phyloP scores from a whole-genome alignment of 768 basidiomycete genomes.

The Pulveroboletus sp. region DNA sequence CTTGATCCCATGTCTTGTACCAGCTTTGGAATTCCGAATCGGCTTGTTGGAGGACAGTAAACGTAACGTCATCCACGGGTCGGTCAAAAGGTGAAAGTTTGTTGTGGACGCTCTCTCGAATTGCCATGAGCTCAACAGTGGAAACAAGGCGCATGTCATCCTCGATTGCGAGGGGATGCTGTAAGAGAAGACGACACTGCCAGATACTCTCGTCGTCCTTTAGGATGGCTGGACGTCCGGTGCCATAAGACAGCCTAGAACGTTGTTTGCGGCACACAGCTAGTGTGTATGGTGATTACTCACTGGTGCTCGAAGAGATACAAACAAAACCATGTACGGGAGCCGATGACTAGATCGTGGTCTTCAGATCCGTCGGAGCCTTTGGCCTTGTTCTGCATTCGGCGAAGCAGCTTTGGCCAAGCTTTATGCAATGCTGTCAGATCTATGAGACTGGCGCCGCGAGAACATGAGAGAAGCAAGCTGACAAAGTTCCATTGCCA shows the following conservation, averaged over 20 bases:
- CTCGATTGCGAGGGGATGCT: constrained; percentile 84
- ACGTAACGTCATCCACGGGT: constrained; percentile 69
- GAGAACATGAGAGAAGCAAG: constrained; percentile 8
- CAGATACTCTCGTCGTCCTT: constrained; percentile 90
- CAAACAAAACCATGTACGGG: constrained; percentile 89
- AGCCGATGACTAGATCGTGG: constrained; percentile 71
- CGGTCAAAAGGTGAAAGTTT: constrained; percentile 74
- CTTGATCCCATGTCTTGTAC: constrained; percentile 77
- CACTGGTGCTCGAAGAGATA: constrained; percentile 95
- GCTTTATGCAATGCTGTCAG: constrained; percentile 80
- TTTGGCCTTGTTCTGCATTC: constrained; percentile 66
- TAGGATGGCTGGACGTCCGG: constrained; percentile 86
- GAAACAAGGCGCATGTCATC: constrained; percentile 95
- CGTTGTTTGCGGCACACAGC: background rate
- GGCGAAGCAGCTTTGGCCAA: constrained; percentile 75
- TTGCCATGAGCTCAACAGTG: constrained; percentile 87
- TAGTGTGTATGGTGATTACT: constrained; percentile 26
- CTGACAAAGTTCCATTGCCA: constrained; percentile 92
- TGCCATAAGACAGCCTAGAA: constrained; percentile 87
- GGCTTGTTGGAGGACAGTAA: constrained; percentile 65
- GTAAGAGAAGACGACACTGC: constrained; percentile 72
- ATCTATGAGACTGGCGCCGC: constrained; percentile 4
- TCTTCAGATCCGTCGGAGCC: constrained; percentile 52
- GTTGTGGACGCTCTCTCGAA: constrained; percentile 84
- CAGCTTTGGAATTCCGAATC: constrained; percentile 76